Conservation (phyloP, 495 filamentous ascomycete genomes). For the Penicillium soppii region DNA sequence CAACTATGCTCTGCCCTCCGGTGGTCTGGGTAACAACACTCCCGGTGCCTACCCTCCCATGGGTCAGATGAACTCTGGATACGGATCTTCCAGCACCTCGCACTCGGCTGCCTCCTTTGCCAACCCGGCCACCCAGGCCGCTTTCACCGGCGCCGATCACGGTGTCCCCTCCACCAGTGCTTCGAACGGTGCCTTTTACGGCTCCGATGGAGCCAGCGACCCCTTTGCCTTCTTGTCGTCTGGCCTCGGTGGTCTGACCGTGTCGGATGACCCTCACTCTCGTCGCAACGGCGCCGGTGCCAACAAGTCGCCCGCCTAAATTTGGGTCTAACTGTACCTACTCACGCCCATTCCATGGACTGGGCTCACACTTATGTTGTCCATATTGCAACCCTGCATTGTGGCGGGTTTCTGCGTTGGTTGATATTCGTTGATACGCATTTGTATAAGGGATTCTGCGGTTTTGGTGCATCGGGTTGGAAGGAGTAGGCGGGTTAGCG, state of each 20-base stretch:
- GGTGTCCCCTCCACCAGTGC: conserved; percentile 52
- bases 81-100: conserved; percentile 61
- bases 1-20: conserved; percentile 89
- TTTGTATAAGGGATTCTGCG: conserved; percentile 52
- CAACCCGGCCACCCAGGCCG: conserved; percentile 87
- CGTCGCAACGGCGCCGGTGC: conserved; percentile 69
- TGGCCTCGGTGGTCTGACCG: conserved; percentile 75
- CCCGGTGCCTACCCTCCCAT: conserved; percentile 80
- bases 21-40: conserved; percentile 65
- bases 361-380: conserved; percentile 36
- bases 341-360: conserved; percentile 14
- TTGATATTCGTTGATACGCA: conserved; percentile 60
- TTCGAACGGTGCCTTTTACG: conserved; percentile 57
- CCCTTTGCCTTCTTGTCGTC: conserved; percentile 88
- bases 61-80: conserved; percentile 67
- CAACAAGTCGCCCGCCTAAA: conserved; percentile 52
- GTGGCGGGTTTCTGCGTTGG: conserved; percentile 58
- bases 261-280: conserved; percentile 73
- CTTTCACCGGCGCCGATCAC: conserved; percentile 83
- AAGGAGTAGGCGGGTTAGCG: conserved; percentile 51
- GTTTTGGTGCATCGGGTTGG: conserved; percentile 52
- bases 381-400: conserved; percentile 40
- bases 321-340: conserved; percentile 12
- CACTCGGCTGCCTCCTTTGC: conserved; percentile 90
- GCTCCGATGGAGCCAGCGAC: conserved; percentile 64